phyloP scores from a whole-genome alignment of 257 asterid genomes.

The Rehmannia glutinosa region DNA sequence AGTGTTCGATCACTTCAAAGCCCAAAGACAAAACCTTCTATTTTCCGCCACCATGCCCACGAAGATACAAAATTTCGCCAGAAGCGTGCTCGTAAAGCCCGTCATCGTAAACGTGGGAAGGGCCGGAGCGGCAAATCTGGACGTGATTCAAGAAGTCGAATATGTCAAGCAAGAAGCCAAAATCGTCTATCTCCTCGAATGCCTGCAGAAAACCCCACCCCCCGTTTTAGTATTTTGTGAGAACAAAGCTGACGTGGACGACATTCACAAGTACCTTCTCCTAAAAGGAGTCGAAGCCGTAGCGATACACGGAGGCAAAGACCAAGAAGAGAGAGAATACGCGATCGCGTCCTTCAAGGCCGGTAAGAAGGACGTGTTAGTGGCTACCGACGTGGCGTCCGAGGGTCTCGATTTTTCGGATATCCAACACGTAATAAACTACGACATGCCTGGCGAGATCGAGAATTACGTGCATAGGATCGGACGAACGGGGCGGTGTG shows the following conservation, averaged over 20 bases:
- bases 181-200: conserved; percentile 1
- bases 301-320: not conserved
- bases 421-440: not conserved
- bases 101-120: conserved; percentile 5
- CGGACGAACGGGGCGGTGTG: not conserved
- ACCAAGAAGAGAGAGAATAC: conserved; percentile 5
- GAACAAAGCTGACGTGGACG: conserved; percentile 11
- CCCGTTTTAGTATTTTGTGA: conserved; percentile 3
- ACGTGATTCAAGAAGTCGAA: conserved; percentile 5
- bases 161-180: conserved; percentile 10
- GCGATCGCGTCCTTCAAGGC: not conserved
- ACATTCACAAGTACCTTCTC: conserved; percentile 1
- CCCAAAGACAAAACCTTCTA: not conserved
- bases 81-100: conserved; percentile 3
- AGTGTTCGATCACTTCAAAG: conserved; percentile 8
- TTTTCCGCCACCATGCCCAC: conserved; percentile 10
- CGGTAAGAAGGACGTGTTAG: not conserved
- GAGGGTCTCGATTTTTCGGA: conserved; percentile 6
- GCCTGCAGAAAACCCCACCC: conserved; percentile 7
- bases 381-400: not conserved
- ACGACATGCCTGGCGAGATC: conserved; percentile 1
- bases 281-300: conserved; percentile 3
- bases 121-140: conserved; percentile 5
- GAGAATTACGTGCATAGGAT: conserved; percentile 8
- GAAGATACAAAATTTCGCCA: conserved; percentile 1